phyloP scores from a whole-genome alignment of 345 rosid species.

The Carallia pectinifolia region DNA sequence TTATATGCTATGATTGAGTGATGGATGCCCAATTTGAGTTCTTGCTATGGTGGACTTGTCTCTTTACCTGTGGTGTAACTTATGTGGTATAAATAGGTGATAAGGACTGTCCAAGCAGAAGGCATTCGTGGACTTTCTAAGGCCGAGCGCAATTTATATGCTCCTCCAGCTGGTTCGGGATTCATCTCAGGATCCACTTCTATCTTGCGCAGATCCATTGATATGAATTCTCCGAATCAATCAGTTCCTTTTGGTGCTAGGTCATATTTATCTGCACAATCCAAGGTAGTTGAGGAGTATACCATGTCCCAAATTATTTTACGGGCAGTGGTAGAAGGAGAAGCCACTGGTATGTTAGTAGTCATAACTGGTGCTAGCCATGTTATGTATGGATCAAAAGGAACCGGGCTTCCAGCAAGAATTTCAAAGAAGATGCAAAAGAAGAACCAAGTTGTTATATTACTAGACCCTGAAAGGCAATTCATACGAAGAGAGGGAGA shows the following conservation, averaged over 20 bases:
- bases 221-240: conserved; percentile 48
- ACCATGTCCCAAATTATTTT: conserved; percentile 72
- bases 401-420: conserved; percentile 88
- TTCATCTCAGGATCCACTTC: conserved; percentile 80
- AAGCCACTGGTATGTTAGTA: conserved; percentile 60
- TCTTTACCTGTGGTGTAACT: not conserved
- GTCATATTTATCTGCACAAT: conserved; percentile 81
- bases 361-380: conserved; percentile 88
- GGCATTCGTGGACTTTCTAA: conserved; percentile 85
- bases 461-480: conserved; percentile 92
- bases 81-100: conserved; percentile 42
- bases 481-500: conserved; percentile 82
- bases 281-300: conserved; percentile 83
- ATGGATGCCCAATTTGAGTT: not conserved
- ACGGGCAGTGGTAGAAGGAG: conserved; percentile 58
- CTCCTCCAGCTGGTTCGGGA: conserved; percentile 91
- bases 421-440: conserved; percentile 76
- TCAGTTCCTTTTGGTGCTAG: conserved; percentile 77
- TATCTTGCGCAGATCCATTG: conserved; percentile 55
- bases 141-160: conserved; percentile 62
- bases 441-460: conserved; percentile 76
- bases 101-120: conserved; percentile 86
- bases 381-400: conserved; percentile 71
- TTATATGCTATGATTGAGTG: not conserved
- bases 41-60: not conserved